Conservation (phyloP, 768 basidiomycete genomes). For the Neoboletus brunneissimus region DNA sequence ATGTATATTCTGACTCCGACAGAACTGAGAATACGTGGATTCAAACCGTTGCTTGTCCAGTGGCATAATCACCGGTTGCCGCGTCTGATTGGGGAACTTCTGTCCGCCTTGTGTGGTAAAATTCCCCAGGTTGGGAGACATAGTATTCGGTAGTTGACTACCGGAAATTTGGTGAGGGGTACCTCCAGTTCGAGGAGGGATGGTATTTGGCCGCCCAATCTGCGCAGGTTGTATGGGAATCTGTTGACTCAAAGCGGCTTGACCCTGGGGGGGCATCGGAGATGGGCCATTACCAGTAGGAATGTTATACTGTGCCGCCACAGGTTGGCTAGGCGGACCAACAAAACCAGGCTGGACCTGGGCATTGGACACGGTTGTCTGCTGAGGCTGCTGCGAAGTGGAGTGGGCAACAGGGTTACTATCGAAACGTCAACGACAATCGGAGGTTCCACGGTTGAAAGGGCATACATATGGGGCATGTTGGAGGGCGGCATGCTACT, state of each 20-base stretch:
- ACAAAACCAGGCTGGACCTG: constrained; percentile 24
- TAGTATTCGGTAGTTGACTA: constrained; percentile 29
- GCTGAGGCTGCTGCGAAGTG: constrained; percentile 19
- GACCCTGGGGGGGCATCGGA: constrained; percentile 21
- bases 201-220: constrained; percentile 26
- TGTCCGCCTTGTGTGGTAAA: constrained; percentile 23
- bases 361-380: constrained; percentile 6
- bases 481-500: constrained; percentile 23
- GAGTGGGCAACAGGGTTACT: constrained; percentile 22
- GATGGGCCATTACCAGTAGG: constrained; percentile 16
- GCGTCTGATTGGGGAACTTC: constrained; percentile 18
- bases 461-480: constrained; percentile 36
- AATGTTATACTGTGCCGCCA: constrained; percentile 18
- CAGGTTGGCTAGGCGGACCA: constrained; percentile 14
- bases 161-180: constrained; percentile 38
- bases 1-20: constrained; percentile 39
- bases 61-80: constrained; percentile 29
- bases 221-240: constrained; percentile 33
- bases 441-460: neutral
- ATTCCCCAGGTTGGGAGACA: constrained; percentile 36
- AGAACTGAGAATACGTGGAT: constrained; percentile 47
- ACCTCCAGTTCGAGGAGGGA: constrained; percentile 39
- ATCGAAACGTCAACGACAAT: constrained; percentile 7
- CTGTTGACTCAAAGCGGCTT: constrained; percentile 25
- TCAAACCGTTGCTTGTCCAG: constrained; percentile 56